A percentile compares a stretch with the other conserved stretches of the same genome.
Conservation (phyloP, 306 rosid species). For the Pyrus pyrifolia region DNA sequence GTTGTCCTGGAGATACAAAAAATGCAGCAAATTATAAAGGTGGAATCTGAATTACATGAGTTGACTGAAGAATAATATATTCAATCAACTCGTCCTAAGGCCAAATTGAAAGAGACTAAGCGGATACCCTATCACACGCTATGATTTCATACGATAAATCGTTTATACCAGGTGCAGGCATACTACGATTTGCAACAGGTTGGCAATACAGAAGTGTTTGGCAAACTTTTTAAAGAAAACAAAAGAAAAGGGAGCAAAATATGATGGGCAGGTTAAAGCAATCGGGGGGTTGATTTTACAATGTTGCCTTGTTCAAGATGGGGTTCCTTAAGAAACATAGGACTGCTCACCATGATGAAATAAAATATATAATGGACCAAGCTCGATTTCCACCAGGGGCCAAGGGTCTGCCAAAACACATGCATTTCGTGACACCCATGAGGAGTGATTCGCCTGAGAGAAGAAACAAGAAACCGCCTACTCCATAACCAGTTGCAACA, state of each 20-base stretch:
- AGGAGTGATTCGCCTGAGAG: conserved; percentile 73
- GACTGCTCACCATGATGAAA: conserved; percentile 69
- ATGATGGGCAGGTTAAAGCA: neutral
- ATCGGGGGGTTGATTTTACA: neutral
- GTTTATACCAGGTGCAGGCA: neutral
- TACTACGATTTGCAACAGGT: neutral
- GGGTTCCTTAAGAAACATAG: neutral
- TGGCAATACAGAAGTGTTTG: neutral
- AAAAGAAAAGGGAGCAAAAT: neutral
- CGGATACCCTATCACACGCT: too few species aligned
- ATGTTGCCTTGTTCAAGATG: neutral
- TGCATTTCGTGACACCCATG: conserved; percentile 83
- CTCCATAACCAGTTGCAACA: conserved; percentile 93
- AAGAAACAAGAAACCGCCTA: conserved; percentile 78
- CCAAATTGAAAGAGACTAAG: too few species aligned
- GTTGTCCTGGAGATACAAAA: conserved; percentile 41
- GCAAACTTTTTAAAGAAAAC: neutral
- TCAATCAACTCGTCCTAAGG: neutral
- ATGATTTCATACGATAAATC: too few species aligned
- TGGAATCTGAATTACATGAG: neutral
- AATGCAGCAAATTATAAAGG: neutral
- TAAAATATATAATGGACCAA: conserved; percentile 83
- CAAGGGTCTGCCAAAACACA: conserved; percentile 90
- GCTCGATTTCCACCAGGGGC: conserved; percentile 79
- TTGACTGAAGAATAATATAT: neutral